Conservation (phyloP, 495 filamentous ascomycete genomes). For the Aspergillus homomorphus region DNA sequence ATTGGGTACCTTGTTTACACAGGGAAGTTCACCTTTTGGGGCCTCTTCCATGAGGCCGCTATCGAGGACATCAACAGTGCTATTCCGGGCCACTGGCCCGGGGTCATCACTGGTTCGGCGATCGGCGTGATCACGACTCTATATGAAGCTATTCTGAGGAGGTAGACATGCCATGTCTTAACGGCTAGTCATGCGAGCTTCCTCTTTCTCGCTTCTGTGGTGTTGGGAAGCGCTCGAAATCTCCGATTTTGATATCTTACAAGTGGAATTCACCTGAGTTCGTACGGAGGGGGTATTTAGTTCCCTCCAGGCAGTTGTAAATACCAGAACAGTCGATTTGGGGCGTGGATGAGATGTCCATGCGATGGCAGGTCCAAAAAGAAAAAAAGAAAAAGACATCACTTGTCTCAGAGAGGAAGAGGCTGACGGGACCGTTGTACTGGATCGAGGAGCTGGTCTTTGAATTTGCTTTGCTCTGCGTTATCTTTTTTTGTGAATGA, state of each 20-base stretch:
- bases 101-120: conserved; percentile 66
- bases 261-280: not conserved
- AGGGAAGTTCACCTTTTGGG: conserved; percentile 63
- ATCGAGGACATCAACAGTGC: conserved; percentile 61
- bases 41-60: conserved; percentile 53
- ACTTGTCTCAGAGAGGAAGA: no score
- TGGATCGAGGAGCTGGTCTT: not conserved
- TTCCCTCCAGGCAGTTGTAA: no score
- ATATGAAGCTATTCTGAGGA: conserved; percentile 82
- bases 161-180: conserved; percentile 36
- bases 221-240: not conserved
- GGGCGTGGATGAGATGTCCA: not conserved
- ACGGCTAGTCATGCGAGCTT: not conserved
- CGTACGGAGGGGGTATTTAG: not conserved
- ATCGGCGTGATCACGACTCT: conserved; percentile 68
- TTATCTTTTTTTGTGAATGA: not conserved
- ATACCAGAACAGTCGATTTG: not conserved
- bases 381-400: not conserved
- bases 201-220: not conserved
- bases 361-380: not conserved
- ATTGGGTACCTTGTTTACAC: conserved; percentile 75
- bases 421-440: no score
- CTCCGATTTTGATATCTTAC: not conserved
- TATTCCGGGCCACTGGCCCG: conserved; percentile 67
- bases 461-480: not conserved